Conservation (phyloP, 2,329 filamentous ascomycete species). For the Aotearoamyces nothofagi region DNA sequence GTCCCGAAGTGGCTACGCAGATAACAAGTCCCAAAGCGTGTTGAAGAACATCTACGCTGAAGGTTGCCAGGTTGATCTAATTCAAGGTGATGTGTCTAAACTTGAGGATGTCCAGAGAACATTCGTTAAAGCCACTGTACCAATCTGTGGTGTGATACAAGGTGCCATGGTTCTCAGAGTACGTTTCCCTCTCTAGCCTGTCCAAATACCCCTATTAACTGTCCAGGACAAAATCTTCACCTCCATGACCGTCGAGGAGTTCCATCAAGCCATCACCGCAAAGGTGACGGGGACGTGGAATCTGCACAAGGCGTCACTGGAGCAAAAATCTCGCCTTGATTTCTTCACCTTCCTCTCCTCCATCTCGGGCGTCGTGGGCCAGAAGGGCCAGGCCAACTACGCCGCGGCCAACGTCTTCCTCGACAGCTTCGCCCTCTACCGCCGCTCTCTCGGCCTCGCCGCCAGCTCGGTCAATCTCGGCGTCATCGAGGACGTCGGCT, state of each 20-base stretch:
- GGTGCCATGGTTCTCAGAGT: constrained; percentile 18
- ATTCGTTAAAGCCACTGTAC: constrained; percentile 3
- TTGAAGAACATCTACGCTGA: constrained; percentile 4
- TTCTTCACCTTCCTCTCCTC: constrained; percentile 26
- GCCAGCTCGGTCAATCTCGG: constrained; percentile 35
- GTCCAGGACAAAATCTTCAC: constrained; percentile 6
- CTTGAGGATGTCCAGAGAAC: constrained; percentile 3
- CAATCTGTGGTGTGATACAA: constrained; percentile 16
- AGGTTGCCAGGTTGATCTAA: constrained; percentile 5
- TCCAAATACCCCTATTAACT: too few species aligned
- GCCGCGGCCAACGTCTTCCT: constrained; percentile 32
- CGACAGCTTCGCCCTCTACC: constrained; percentile 24
- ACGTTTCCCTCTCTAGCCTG: too few species aligned
- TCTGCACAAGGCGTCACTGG: constrained; percentile 6
- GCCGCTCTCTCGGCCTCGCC: constrained; percentile 23
- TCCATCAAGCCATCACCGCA: constrained; percentile 2
- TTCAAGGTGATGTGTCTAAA: constrained; percentile 6
- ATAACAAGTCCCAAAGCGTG: constrained; percentile 4
- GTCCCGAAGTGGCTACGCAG: constrained; percentile 6
- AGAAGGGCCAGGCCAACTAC: constrained; percentile 28
- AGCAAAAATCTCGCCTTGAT: constrained; percentile 18
- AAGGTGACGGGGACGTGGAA: constrained; percentile 12
- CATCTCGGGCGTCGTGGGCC: constrained; percentile 20
- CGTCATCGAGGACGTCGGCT: constrained; percentile 27
- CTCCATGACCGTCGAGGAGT: constrained; percentile 7